A percentile compares a stretch with the other conserved stretches of the same genome.
Conservation (phyloP, 2,329 filamentous ascomycete species). For the Biscogniauxia sp. region DNA sequence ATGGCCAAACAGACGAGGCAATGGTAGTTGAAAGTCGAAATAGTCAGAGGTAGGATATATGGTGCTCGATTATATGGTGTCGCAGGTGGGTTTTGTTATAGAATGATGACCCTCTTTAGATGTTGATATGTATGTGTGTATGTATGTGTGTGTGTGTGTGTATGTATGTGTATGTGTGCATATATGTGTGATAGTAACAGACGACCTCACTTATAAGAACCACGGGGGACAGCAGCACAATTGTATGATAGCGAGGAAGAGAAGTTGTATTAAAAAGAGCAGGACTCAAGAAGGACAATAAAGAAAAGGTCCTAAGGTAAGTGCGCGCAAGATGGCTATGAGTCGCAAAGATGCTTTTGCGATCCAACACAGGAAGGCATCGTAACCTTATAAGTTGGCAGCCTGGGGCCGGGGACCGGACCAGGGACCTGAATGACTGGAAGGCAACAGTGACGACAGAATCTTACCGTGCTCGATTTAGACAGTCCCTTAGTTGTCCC, state of each 20-base stretch:
- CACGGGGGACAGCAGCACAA: slow-evolving; percentile 13
- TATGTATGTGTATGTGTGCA: background rate
- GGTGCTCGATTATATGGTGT: background rate
- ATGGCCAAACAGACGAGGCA: background rate
- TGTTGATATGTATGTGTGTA: background rate
- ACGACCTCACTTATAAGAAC: slow-evolving; percentile 18
- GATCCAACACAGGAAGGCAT: slow-evolving; percentile 40
- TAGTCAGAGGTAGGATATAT: too few relatives aligned
- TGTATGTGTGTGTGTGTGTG: background rate
- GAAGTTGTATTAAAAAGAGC: slow-evolving; percentile 22
- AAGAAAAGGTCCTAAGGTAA: slow-evolving; percentile 25
- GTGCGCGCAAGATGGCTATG: slow-evolving; percentile 30
- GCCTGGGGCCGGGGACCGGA: slow-evolving; percentile 32
- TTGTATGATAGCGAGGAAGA: slow-evolving; percentile 20
- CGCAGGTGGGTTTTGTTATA: background rate
- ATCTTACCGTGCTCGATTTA: slow-evolving; percentile 27
- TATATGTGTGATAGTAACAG: slow-evolving; percentile 14
- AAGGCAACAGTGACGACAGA: slow-evolving; percentile 31
- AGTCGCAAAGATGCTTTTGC: slow-evolving; percentile 27
- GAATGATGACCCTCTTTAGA: too few relatives aligned
- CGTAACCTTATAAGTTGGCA: slow-evolving; percentile 54
- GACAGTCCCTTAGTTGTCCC: slow-evolving; percentile 22
- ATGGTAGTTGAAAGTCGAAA: background rate
- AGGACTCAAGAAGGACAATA: slow-evolving; percentile 21
- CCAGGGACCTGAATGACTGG: slow-evolving; percentile 18